These are phyloP conservation scores for Thelonectria blattea DNA, from an alignment of 2,329 filamentous ascomycete species.

Conservation along the genomic window DNA sequence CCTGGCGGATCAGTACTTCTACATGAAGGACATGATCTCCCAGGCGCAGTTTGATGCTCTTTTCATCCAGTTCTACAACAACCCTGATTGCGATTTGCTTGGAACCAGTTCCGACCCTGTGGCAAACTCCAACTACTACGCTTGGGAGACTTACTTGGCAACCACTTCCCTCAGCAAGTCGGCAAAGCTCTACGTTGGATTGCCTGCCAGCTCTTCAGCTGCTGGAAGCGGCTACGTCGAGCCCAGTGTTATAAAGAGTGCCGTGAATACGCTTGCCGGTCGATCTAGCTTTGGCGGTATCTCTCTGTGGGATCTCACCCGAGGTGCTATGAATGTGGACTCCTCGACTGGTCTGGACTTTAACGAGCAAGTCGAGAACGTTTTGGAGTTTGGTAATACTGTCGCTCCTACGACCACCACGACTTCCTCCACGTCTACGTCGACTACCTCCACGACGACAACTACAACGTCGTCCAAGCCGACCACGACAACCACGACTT, in stretches of 20 bases:
- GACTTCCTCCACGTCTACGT: slow-evolving; percentile 10
- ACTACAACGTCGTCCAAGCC: neutral
- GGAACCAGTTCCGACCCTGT: slow-evolving; percentile 36
- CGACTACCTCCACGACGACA: neutral
- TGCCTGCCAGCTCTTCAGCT: slow-evolving; percentile 42
- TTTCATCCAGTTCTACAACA: slow-evolving; percentile 59
- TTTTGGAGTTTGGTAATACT: slow-evolving; percentile 44
- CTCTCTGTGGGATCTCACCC: slow-evolving; percentile 53
- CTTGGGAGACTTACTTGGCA: slow-evolving; percentile 47
- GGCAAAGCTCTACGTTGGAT: slow-evolving; percentile 54
- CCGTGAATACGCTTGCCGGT: slow-evolving; percentile 48
- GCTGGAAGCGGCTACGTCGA: slow-evolving; percentile 45
- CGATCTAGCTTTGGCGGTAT: slow-evolving; percentile 52
- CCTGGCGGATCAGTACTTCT: slow-evolving; percentile 34
- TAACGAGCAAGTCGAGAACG: slow-evolving; percentile 45
- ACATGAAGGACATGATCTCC: slow-evolving; percentile 48
- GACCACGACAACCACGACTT: neutral
- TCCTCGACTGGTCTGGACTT: slow-evolving; percentile 42
- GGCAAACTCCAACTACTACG: slow-evolving; percentile 50
- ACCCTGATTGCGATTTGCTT: slow-evolving; percentile 47
- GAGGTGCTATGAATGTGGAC: slow-evolving; percentile 41
- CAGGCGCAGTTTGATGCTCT: slow-evolving; percentile 50
- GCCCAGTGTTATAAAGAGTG: slow-evolving; percentile 41
- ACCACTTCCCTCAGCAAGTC: slow-evolving; percentile 44
- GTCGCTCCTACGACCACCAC: slow-evolving; percentile 32